Conservation (phyloP, 164 flowering plant species). For the Echeveria elegans region DNA sequence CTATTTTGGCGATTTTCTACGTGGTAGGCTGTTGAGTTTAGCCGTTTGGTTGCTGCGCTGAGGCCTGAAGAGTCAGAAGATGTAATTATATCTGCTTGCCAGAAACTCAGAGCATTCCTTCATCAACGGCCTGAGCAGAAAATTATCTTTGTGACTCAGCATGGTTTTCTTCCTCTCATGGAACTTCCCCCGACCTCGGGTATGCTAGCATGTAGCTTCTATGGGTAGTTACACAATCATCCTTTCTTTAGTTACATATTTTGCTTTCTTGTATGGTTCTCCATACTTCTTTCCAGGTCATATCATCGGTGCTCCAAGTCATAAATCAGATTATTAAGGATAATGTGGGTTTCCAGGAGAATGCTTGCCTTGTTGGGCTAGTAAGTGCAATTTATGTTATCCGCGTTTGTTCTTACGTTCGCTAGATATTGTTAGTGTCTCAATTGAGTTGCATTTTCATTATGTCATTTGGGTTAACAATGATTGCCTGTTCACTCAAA, state of each 20-base stretch:
- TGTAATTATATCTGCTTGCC: constrained; percentile 80
- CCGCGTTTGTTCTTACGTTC: not conserved
- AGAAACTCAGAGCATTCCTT: constrained; percentile 69
- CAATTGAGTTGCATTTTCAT: not conserved
- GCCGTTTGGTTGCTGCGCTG: constrained; percentile 70
- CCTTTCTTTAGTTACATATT: not conserved
- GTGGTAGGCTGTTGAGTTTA: constrained; percentile 89
- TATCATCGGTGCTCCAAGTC: constrained; percentile 82
- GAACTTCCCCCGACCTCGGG: constrained; percentile 82
- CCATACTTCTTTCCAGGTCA: constrained; percentile 45
- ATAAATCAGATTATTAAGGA: constrained; percentile 84
- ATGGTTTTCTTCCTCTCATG: constrained; percentile 87
- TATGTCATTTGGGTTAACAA: not conserved
- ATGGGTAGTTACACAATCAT: not conserved
- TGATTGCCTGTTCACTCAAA: not conserved
- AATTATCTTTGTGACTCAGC: constrained; percentile 70
- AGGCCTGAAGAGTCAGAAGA: constrained; percentile 92
- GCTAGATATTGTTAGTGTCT: not conserved
- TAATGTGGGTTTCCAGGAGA: constrained; percentile 80
- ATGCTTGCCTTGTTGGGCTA: constrained; percentile 94
- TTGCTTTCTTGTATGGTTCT: not conserved
- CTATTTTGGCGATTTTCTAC: not conserved
- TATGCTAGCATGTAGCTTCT: constrained; percentile 33
- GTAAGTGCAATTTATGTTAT: constrained; percentile 52
- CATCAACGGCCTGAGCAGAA: constrained; percentile 91